Evolutionary conservation across 805 yeast genomes (phyloP).

Genomic region (Wickerhamiella australiensis): DNA sequence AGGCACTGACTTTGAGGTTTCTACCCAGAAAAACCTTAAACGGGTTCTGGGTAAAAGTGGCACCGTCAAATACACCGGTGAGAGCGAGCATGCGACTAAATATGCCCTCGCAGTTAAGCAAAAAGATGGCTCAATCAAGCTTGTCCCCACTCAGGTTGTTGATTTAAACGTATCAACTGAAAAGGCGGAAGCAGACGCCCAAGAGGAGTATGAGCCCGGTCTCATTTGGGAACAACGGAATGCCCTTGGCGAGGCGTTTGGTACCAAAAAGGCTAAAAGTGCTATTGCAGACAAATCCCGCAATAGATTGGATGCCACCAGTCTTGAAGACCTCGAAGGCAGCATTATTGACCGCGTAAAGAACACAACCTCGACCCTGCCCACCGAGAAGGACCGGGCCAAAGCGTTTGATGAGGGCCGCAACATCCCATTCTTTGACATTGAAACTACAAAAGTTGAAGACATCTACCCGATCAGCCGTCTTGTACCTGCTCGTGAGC

Average conservation of each 20-base stretch:
- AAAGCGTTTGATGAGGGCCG: constrained; percentile 51
- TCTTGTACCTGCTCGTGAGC: constrained; percentile 59
- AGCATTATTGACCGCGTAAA: constrained; percentile 75
- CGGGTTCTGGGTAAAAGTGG: constrained; percentile 69
- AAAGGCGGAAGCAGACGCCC: constrained; percentile 41
- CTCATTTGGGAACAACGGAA: constrained; percentile 50
- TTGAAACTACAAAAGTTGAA: constrained; percentile 69
- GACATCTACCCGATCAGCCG: constrained; percentile 66
- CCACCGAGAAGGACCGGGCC: constrained; percentile 53
- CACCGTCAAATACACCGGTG: constrained; percentile 61
- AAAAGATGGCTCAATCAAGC: constrained; percentile 46
- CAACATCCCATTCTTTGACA: constrained; percentile 69
- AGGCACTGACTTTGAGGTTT: constrained; percentile 48
- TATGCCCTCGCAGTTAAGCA: constrained; percentile 75
- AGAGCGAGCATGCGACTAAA: constrained; percentile 29
- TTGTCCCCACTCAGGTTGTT: constrained; percentile 54
- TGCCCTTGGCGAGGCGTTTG: constrained; percentile 88
- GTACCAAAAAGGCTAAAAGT: constrained; percentile 91
- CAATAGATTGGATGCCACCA: constrained; percentile 77
- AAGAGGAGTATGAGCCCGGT: constrained; percentile 45
- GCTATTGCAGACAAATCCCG: constrained; percentile 70
- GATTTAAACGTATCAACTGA: constrained; percentile 47
- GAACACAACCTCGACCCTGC: constrained; percentile 57
- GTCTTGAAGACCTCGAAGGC: constrained; percentile 57
- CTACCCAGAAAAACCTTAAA: constrained; percentile 32